Conservation (phyloP, 805 yeast species). For the Cephaloascus fragrans region DNA sequence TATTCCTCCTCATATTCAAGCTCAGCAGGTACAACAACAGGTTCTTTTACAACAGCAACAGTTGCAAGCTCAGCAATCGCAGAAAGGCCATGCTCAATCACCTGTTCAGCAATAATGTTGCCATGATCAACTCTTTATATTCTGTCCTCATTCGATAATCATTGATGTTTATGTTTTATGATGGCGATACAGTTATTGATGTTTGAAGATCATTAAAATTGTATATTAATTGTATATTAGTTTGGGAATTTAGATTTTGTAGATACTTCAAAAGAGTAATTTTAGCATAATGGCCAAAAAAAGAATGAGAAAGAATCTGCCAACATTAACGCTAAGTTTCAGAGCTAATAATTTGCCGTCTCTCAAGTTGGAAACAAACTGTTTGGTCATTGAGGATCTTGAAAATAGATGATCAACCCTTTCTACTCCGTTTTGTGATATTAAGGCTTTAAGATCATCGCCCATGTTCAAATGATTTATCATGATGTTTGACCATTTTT, state of each 20-base stretch:
- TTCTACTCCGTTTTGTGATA: slow-evolving; percentile 25
- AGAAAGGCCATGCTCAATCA: slow-evolving; percentile 16
- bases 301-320: too few relatives aligned
- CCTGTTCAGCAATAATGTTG: too few relatives aligned
- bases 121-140: too few relatives aligned
- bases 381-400: slow-evolving; percentile 31
- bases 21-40: slow-evolving; percentile 26
- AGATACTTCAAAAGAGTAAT: too few relatives aligned
- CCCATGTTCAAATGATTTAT: slow-evolving; percentile 21
- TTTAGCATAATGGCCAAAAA: too few relatives aligned
- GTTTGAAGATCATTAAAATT: too few relatives aligned
- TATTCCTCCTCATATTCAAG: slow-evolving; percentile 28
- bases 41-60: slow-evolving; percentile 29
- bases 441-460: slow-evolving; percentile 7
- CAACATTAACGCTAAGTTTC: too few relatives aligned
- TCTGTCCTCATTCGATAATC: too few relatives aligned
- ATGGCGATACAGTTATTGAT: too few relatives aligned
- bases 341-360: not conserved
- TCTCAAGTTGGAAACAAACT: slow-evolving; percentile 11
- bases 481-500: slow-evolving; percentile 47
- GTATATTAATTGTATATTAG: too few relatives aligned
- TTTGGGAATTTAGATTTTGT: too few relatives aligned
- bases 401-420: slow-evolving; percentile 32
- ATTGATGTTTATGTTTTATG: too few relatives aligned
- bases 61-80: slow-evolving; percentile 18